Evolutionary conservation across 75 land plant species (phyloP).

Genomic region (Pinus tabuliformis): DNA sequence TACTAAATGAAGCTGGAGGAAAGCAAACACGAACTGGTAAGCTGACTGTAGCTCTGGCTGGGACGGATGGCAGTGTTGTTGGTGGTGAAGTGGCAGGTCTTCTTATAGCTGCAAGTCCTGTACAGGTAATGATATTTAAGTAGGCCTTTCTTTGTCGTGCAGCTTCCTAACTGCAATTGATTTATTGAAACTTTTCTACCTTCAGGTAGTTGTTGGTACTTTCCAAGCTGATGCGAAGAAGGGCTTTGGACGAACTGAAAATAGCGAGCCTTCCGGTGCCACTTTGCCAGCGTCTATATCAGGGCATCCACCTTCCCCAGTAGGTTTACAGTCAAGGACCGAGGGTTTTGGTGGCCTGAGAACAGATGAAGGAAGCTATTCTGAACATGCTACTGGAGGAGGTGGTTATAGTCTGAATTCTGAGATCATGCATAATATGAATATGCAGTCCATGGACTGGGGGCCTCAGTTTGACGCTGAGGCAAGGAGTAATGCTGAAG

Average conservation of each 20-base stretch:
- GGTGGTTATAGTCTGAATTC: slow-evolving; percentile 27
- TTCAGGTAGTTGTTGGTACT: slow-evolving; percentile 57
- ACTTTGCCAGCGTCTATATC: slow-evolving; percentile 20
- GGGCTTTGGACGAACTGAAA: slow-evolving; percentile 9
- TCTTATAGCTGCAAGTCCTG: slow-evolving; percentile 73
- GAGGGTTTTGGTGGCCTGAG: slow-evolving; percentile 21
- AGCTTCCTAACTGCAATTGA: neutral
- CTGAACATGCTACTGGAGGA: slow-evolving; percentile 16
- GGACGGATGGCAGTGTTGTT: slow-evolving; percentile 58
- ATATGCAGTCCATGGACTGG: slow-evolving; percentile 27
- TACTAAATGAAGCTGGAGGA: slow-evolving; percentile 47
- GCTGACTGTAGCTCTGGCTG: slow-evolving; percentile 68
- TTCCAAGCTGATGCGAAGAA: slow-evolving; percentile 34
- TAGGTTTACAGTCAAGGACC: slow-evolving; percentile 14
- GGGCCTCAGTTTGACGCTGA: neutral
- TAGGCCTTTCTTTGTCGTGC: neutral
- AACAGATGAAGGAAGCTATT: slow-evolving; percentile 10
- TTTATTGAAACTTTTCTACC: neutral
- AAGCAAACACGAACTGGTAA: slow-evolving; percentile 46
- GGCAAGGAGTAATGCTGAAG: neutral
- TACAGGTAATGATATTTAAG: slow-evolving; percentile 44
- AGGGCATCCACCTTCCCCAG: slow-evolving; percentile 20
- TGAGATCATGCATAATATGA: slow-evolving; percentile 18
- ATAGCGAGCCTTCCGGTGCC: slow-evolving; percentile 23
- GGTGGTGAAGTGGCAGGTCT: slow-evolving; percentile 78